These are phyloP conservation scores for Brachypodium distachyon DNA, from an alignment of 202 grass and related monocot genomes.

Conservation along the genomic window DNA sequence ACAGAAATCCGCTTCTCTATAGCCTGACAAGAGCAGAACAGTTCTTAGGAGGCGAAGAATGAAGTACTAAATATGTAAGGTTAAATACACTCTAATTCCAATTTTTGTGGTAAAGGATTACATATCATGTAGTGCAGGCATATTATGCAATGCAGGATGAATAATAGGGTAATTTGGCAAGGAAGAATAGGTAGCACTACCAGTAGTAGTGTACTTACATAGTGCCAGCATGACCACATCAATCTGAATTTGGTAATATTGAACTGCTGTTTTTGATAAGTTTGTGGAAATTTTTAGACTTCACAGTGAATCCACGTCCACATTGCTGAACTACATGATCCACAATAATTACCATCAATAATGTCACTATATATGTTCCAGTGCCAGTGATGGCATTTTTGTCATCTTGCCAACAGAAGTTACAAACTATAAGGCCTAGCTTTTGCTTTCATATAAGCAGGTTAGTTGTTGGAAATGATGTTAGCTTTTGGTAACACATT, in stretches of 20 bases:
- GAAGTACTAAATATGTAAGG: not conserved
- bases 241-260: not conserved
- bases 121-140: not conserved
- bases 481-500: not conserved
- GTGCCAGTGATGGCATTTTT: not conserved
- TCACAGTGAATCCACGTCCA: not conserved
- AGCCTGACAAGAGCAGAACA: conserved; percentile 33
- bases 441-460: not conserved
- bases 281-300: not conserved
- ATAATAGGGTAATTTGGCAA: not conserved
- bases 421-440: not conserved
- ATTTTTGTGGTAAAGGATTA: not conserved
- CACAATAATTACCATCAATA: not conserved
- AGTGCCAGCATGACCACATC: not conserved
- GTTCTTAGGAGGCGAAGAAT: not conserved
- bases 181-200: not conserved
- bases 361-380: not conserved
- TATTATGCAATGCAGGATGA: not conserved
- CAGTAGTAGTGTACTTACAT: not conserved
- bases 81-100: not conserved
- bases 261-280: not conserved
- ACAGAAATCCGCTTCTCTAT: conserved; percentile 91
- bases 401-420: not conserved
- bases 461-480: not conserved
- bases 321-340: not conserved